Percentiles rank a stretch among this genome's conserved stretches.
Evolutionary conservation across 2,329 filamentous ascomycete genomes (phyloP).

Genomic region (Aspergillus phoenicis): DNA sequence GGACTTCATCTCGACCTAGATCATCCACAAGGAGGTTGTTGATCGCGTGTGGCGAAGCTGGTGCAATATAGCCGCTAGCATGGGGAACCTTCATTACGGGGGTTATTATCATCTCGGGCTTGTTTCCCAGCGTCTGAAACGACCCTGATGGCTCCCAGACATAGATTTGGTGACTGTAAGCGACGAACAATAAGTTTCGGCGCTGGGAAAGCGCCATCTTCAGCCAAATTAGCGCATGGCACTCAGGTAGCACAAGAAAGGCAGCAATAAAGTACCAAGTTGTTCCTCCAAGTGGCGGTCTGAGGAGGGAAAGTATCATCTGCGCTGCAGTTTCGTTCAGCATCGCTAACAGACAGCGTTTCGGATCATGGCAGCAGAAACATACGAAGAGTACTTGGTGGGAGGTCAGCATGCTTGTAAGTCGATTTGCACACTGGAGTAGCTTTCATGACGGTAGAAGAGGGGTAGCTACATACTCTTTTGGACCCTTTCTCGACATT

Average conservation of each 20-base stretch:
- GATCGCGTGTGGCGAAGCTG: conserved; percentile 59
- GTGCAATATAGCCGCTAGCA: conserved; percentile 59
- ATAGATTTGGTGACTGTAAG: conserved; percentile 43
- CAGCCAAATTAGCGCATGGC: neutral
- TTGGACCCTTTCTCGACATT: conserved; percentile 36
- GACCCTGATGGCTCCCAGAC: conserved; percentile 49
- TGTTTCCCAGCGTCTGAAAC: conserved; percentile 41
- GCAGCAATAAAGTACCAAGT: conserved; percentile 36
- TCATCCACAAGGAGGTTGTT: conserved; percentile 72
- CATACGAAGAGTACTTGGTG: conserved; percentile 23
- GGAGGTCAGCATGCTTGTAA: conserved; percentile 13
- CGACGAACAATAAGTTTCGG: conserved; percentile 51
- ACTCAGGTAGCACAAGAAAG: neutral
- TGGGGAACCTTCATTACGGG: conserved; percentile 43
- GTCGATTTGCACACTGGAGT: neutral
- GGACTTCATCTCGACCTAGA: conserved; percentile 69
- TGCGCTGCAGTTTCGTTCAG: conserved; percentile 26
- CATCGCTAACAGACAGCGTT: neutral
- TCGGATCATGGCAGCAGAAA: conserved; percentile 7
- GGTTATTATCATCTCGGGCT: conserved; percentile 46
- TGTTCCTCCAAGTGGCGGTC: conserved; percentile 47
- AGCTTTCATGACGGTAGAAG: conserved; percentile 2
- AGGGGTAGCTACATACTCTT: conserved; percentile 35
- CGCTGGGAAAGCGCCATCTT: conserved; percentile 51
- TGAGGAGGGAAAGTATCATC: conserved; percentile 33